phyloP scores from a whole-genome alignment of 495 filamentous ascomycete species.

The Penicillium angulare region DNA sequence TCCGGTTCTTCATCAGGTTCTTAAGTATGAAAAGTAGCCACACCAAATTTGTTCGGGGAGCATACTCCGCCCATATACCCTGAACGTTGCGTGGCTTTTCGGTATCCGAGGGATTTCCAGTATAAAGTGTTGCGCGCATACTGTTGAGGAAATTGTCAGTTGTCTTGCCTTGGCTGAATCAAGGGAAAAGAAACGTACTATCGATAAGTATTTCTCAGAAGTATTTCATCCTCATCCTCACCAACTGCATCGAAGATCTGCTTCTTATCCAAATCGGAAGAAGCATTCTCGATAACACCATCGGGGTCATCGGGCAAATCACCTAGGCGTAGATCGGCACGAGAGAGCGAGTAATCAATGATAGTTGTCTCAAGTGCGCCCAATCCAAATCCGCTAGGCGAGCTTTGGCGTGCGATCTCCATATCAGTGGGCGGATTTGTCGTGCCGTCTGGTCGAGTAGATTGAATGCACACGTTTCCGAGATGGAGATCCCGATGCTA shows the following conservation, averaged over 20 bases:
- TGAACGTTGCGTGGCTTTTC: slow-evolving; percentile 32
- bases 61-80: slow-evolving; percentile 46
- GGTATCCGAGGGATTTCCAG: slow-evolving; percentile 30
- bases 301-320: slow-evolving; percentile 26
- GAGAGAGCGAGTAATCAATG: slow-evolving; percentile 87
- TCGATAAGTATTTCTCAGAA: slow-evolving; percentile 43
- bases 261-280: slow-evolving; percentile 46
- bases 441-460: slow-evolving; percentile 34
- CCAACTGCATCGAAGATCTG: slow-evolving; percentile 47
- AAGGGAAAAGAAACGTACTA: slow-evolving; percentile 25
- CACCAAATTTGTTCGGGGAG: slow-evolving; percentile 47
- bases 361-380: slow-evolving; percentile 76
- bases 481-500: slow-evolving; percentile 85
- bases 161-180: not conserved
- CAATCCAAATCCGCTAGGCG: slow-evolving; percentile 57
- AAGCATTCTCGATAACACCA: slow-evolving; percentile 36
- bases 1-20: slow-evolving; percentile 42
- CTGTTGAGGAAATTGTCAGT: slow-evolving; percentile 17
- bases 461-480: slow-evolving; percentile 77
- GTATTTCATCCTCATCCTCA: slow-evolving; percentile 41
- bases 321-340: slow-evolving; percentile 44
- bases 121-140: slow-evolving; percentile 42
- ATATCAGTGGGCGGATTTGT: slow-evolving; percentile 33
- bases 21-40: slow-evolving; percentile 53
- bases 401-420: slow-evolving; percentile 27